Evolutionary conservation across 2,329 filamentous ascomycete species (phyloP).

Genomic region (Bipolaris victoriae): DNA sequence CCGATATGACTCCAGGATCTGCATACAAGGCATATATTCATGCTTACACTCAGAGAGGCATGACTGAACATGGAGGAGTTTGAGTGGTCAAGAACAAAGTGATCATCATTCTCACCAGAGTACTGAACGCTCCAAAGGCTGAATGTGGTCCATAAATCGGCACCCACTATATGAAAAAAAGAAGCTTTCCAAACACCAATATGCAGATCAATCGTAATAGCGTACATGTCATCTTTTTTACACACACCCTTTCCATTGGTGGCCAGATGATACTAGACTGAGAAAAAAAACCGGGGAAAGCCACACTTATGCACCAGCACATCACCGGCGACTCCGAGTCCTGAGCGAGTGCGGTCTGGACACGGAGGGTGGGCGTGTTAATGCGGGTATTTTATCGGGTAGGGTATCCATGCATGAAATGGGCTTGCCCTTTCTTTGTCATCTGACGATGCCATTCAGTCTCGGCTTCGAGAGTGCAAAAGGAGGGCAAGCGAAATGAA

Average conservation of each 20-base stretch:
- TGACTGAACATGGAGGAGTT: not conserved
- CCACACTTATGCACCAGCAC: constrained; percentile 5
- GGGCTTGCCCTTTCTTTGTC: constrained; percentile 25
- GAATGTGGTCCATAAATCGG: not conserved
- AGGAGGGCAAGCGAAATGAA: constrained; percentile 23
- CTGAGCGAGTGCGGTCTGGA: constrained; percentile 11
- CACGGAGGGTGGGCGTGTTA: constrained; percentile 16
- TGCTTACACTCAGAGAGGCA: not conserved
- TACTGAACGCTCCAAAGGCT: not conserved
- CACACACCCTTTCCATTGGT: not conserved
- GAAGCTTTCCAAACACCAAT: constrained; percentile 4
- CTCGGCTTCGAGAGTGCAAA: constrained; percentile 4
- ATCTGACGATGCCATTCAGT: constrained; percentile 29
- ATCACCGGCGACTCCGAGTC: constrained; percentile 16
- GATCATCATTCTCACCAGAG: not conserved
- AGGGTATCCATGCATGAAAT: constrained; percentile 45
- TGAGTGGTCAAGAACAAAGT: not conserved
- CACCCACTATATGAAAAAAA: too few relatives aligned
- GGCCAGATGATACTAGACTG: not conserved
- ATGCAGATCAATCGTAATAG: constrained; percentile 12
- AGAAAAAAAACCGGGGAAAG: not conserved
- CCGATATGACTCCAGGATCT: not conserved
- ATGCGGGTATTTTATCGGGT: constrained; percentile 31
- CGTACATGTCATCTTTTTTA: not conserved
- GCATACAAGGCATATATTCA: not conserved